A percentile compares a stretch with the other conserved stretches of the same genome.
phyloP scores from a whole-genome alignment of 2,329 filamentous ascomycete genomes.

The Gyromitra esculenta region DNA sequence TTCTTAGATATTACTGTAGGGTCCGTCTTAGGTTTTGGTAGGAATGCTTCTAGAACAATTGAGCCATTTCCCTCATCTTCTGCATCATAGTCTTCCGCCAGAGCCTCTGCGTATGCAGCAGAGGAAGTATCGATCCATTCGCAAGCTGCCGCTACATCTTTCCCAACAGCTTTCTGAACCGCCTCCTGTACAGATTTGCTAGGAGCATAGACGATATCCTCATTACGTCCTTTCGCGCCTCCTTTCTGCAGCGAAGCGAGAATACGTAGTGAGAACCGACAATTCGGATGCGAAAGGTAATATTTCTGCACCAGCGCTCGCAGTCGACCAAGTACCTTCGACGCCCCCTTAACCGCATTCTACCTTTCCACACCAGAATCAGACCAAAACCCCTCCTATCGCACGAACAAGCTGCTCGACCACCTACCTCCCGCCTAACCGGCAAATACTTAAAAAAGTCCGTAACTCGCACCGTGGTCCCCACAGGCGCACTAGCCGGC shows the following conservation, averaged over 20 bases:
- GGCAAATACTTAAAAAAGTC: slow-evolving; percentile 69
- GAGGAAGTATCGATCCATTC: slow-evolving; percentile 54
- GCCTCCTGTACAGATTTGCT: slow-evolving; percentile 66
- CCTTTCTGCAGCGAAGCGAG: slow-evolving; percentile 58
- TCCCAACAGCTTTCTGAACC: slow-evolving; percentile 67
- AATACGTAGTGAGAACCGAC: slow-evolving; percentile 66
- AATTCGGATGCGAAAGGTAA: slow-evolving; percentile 68
- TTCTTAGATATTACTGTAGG: slow-evolving; percentile 50
- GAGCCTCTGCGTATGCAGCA: slow-evolving; percentile 42
- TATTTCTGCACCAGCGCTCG: slow-evolving; percentile 69
- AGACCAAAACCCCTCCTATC: slow-evolving; percentile 2
- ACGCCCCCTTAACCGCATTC: slow-evolving; percentile 64
- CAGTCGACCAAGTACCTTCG: slow-evolving; percentile 65
- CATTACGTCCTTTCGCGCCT: slow-evolving; percentile 62
- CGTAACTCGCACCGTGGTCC: slow-evolving; percentile 69
- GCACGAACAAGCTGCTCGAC: neutral
- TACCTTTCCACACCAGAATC: slow-evolving; percentile 59
- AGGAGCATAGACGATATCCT: slow-evolving; percentile 69
- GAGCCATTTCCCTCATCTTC: slow-evolving; percentile 6
- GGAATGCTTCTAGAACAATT: slow-evolving; percentile 54
- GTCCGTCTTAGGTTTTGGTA: slow-evolving; percentile 49
- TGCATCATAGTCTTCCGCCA: neutral
- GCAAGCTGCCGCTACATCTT: slow-evolving; percentile 67
- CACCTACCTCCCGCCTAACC: slow-evolving; percentile 64
- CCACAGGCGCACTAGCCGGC: slow-evolving; percentile 67